Base-by-base conservation (phyloP, 345 rosid species). In the Citrus maxima region DNA sequence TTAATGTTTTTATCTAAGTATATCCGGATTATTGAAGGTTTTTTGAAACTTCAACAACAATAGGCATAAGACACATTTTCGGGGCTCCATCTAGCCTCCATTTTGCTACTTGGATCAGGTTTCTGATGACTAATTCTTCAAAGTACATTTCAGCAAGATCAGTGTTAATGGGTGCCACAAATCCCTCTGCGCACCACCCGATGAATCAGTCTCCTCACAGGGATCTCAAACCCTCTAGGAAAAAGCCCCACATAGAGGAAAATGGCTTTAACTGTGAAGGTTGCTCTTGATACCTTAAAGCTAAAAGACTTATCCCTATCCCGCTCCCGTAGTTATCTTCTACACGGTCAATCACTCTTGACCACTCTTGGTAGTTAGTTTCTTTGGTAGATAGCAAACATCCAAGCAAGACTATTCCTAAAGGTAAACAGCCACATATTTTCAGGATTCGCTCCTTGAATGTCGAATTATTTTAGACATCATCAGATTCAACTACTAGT, bases 101-200 rank as follows among this genome's bases (percentile, higher is more conserved):
- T 67, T 37, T 81, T 42, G 72, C 62, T 13, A 87, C 82, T 42
- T 81, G 83, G 21, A 85, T 58, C 80, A 40, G 49, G 49, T 40
- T 40, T 40, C 14, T 2, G 49, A 40, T 40, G 3, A 40, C 49
- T 10, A 40, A 83, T 8, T 72, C 28, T 63, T 81, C 77, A n/a
- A 82, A 79, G 64, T 40, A 77, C n/a, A 6, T 59, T 59, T 80
- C 79, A 0, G 65, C 82, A n/a, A 77, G 22, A n/a, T 72, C 80
- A 34, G 30, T 4, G n/a, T 37, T 18, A 34, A 64, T 10, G 1
- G 28, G 16, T 8, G 7, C 24, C 16, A 54, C 73, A 25, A 88
- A 80, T 67, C 86, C 86, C 38, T 84, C 89, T 1, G 90, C 82
- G 56, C 75, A 75, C 88, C 89, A 86, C 40, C 81, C 81, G 35